Evolutionary conservation across 116 monocot species (phyloP).

Genomic region (Cymodocea nodosa): DNA sequence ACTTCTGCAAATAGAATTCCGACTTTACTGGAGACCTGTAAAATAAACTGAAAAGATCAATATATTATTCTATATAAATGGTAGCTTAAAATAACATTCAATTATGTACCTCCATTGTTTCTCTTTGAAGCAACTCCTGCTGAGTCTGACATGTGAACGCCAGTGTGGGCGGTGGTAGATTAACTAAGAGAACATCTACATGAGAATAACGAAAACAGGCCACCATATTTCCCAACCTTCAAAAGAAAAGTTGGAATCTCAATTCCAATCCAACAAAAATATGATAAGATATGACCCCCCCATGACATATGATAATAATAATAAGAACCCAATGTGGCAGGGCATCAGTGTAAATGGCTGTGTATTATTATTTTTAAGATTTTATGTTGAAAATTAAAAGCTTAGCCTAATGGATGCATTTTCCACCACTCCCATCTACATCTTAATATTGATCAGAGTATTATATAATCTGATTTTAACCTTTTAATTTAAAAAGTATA

Average conservation of each 20-base stretch:
- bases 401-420: too few species aligned
- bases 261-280: background rate
- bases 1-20: slow-evolving; percentile 46
- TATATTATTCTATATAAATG: background rate
- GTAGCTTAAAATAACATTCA: slow-evolving; percentile 2
- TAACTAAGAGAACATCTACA: slow-evolving; percentile 72
- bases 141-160: slow-evolving; percentile 39
- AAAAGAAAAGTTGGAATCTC: background rate
- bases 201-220: slow-evolving; percentile 88
- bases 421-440: too few species aligned
- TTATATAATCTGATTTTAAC: too few species aligned
- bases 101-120: slow-evolving; percentile 21
- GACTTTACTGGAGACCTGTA: slow-evolving; percentile 38
- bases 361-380: too few species aligned
- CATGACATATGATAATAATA: background rate
- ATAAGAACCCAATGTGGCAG: background rate
- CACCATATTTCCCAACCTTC: slow-evolving; percentile 83
- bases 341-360: too few species aligned
- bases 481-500: too few species aligned
- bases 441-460: too few species aligned
- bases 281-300: background rate
- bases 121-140: slow-evolving; percentile 50
- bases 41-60: slow-evolving; percentile 1
- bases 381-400: too few species aligned
- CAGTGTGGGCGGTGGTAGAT: slow-evolving; percentile 55